These are phyloP conservation scores for Jamesozyma piceae DNA, from an alignment of 805 yeast species.

Conservation along the genomic window DNA sequence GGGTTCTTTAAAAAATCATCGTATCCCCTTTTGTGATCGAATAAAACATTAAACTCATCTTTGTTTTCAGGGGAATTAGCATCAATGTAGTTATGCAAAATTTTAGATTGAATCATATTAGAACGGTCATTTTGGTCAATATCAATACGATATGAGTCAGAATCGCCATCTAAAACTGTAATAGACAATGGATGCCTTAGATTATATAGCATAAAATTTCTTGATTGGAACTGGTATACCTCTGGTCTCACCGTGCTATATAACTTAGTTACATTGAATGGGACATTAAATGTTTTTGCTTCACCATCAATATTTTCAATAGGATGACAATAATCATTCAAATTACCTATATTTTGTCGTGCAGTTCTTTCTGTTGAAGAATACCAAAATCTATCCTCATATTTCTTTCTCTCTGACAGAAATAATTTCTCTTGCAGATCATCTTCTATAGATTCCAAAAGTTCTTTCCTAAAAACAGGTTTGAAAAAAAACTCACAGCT, in stretches of 20 bases:
- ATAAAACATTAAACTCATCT: constrained; percentile 4
- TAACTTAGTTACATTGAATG: constrained; percentile 10
- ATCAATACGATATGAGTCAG: constrained; percentile 13
- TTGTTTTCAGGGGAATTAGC: background rate
- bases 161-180: constrained; percentile 17
- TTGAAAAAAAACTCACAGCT: constrained; percentile 17
- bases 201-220: constrained; percentile 16
- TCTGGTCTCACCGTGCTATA: constrained; percentile 25
- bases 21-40: constrained; percentile 16
- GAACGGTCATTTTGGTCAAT: constrained; percentile 7
- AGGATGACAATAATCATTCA: constrained; percentile 1
- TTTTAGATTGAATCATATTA: constrained; percentile 19
- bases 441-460: constrained; percentile 11
- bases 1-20: constrained; percentile 12
- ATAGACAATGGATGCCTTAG: constrained; percentile 20
- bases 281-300: constrained; percentile 5
- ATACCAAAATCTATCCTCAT: constrained; percentile 15
- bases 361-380: constrained; percentile 4
- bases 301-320: too few species aligned
- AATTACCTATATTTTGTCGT: background rate
- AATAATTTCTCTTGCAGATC: constrained; percentile 17
- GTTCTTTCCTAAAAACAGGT: constrained; percentile 11
- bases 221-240: constrained; percentile 26
- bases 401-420: constrained; percentile 13
- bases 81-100: constrained; percentile 10